Evolutionary conservation across 352 stramenopile species (phyloP).

Genomic region (Globisporangium uncinulatum): DNA sequence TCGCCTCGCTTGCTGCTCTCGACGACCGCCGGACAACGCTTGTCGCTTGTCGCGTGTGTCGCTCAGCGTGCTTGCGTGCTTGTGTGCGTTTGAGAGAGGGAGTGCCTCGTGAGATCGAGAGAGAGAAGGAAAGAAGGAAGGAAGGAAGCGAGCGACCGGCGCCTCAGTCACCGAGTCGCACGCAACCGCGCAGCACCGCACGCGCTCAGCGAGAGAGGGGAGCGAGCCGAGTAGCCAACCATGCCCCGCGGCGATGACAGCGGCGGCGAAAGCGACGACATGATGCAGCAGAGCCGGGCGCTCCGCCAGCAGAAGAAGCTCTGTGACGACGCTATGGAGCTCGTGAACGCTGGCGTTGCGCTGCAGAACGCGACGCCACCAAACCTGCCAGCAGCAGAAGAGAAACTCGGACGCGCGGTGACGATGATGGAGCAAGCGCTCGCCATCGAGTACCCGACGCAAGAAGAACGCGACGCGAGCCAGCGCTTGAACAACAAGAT

Average conservation of each 20-base stretch:
- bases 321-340: slow-evolving; percentile 75
- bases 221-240: neutral
- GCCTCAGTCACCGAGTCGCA: neutral
- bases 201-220: neutral
- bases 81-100: neutral
- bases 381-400: slow-evolving; percentile 42
- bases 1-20: too few species aligned
- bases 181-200: neutral
- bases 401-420: slow-evolving; percentile 64
- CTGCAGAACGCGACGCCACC: slow-evolving; percentile 67
- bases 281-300: slow-evolving; percentile 43
- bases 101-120: neutral
- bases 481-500: slow-evolving; percentile 80
- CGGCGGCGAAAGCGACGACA: slow-evolving; percentile 58
- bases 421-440: slow-evolving; percentile 74
- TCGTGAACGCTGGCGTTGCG: slow-evolving; percentile 76
- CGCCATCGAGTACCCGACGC: slow-evolving; percentile 63
- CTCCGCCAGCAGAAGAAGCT: slow-evolving; percentile 70
- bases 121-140: neutral
- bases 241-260: slow-evolving; percentile 24
- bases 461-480: slow-evolving; percentile 68
- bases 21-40: neutral
- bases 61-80: too few species aligned
- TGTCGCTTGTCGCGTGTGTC: too few species aligned
- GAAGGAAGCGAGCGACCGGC: neutral